Evolutionary conservation across 2,329 filamentous ascomycete species (phyloP), one percentile per base, ranked within the genome.

Genomic region (Penicillium sp.): DNA sequence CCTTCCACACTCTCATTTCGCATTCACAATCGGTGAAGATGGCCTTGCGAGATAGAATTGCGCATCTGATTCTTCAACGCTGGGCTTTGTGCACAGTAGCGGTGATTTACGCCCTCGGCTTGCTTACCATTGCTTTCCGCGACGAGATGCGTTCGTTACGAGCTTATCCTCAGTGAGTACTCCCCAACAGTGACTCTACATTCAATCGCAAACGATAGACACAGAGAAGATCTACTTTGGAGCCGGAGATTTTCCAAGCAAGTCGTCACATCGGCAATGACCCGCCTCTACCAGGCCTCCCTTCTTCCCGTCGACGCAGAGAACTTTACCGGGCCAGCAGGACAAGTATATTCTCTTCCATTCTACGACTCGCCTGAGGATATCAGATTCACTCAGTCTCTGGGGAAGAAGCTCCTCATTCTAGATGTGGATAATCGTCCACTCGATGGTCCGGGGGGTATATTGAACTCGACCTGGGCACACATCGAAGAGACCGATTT

Each of bases 341-440:
- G 37, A 12, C 29, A 34, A 20, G 22, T 25, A 9, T 28, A 33
- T 16, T 9, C 17, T 3, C 37, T 43, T 23, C 41, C 41, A 11
- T 33, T 18, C 17, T 32, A 23, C 12, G 15, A 14, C 4, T 32
- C 18, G 10, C 23, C 32, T 18, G 28, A 17, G 8, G 32, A 30
- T 3, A n/a, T 23, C 5, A 30, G 42, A 13, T 38, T 48, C 31
- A 32, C 26, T 14, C 14, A 41, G 30, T 22, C 39, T 1, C 20
- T 51, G 20, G 37, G 46, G 2, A 40, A 41, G 17, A 38, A 36
- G 7, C 16, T 50, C 4, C 35, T 51, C 8, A 42, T 51, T 32
- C 33, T 51, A 4, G 47, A 44, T 31, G 41, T 41, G 11, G 48
- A 51, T 25, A 50, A 35, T 14, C 48, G 44, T 13, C 29, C 32